phyloP scores from a whole-genome alignment of 75 land plant species.

The Azolla pinnata region DNA sequence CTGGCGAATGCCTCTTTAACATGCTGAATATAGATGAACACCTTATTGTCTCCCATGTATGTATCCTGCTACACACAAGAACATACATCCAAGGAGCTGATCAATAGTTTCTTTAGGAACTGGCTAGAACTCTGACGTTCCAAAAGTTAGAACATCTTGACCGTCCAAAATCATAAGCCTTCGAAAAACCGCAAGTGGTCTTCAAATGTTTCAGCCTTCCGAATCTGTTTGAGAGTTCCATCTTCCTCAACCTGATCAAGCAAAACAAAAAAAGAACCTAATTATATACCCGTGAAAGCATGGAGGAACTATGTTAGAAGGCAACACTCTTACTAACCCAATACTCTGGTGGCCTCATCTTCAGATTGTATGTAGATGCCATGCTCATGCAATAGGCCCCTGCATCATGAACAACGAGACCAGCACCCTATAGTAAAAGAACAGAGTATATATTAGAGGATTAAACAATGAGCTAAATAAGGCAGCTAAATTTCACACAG shows the following conservation, averaged over 20 bases:
- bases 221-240: constrained; percentile 60
- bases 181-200: constrained; percentile 76
- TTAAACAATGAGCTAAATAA: too few relatives aligned
- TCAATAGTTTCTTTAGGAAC: too few relatives aligned
- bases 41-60: too few relatives aligned
- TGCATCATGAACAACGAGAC: constrained; percentile 95
- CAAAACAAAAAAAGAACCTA: neutral
- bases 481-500: too few relatives aligned
- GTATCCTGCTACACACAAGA: too few relatives aligned
- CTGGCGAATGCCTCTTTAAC: too few relatives aligned
- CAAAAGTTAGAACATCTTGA: too few relatives aligned
- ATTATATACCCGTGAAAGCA: constrained; percentile 3
- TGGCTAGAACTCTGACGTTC: too few relatives aligned
- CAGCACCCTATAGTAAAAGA: constrained; percentile 50
- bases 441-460: too few relatives aligned
- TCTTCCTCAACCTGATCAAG: constrained; percentile 45
- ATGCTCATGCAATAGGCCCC: constrained; percentile 99
- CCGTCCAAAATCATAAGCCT: constrained; percentile 45
- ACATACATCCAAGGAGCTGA: too few relatives aligned
- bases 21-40: too few relatives aligned
- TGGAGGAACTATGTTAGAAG: neutral
- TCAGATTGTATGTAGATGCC: constrained; percentile 98
- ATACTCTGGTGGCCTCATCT: constrained; percentile 96
- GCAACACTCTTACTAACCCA: constrained; percentile 45
- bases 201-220: constrained; percentile 80